Conservation (phyloP, 768 basidiomycete genomes). For the Melanogaster broomeanus region DNA sequence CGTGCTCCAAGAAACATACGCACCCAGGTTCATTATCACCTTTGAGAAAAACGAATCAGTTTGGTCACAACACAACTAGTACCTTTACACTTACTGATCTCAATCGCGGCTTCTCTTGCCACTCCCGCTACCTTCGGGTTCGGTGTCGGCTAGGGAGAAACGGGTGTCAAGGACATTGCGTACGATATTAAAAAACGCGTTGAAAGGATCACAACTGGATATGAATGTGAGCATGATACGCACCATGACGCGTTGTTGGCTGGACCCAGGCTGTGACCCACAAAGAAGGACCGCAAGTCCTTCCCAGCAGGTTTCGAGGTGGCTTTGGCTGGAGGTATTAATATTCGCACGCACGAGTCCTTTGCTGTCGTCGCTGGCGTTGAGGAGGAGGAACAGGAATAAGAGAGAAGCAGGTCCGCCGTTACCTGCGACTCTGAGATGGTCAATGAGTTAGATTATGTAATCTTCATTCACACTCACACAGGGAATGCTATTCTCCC, state of each 20-base stretch:
- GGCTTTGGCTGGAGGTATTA: slow-evolving; percentile 4
- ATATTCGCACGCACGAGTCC: too few relatives aligned
- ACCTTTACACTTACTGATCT: slow-evolving; percentile 25
- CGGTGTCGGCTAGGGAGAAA: slow-evolving; percentile 10
- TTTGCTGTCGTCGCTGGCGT: background rate
- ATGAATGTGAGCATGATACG: background rate
- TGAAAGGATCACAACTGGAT: background rate
- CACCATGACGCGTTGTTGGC: background rate
- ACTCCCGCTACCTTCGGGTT: background rate
- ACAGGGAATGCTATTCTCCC: too few relatives aligned
- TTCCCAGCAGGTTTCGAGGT: slow-evolving; percentile 22
- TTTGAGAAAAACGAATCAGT: background rate
- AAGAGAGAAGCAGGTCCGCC: too few relatives aligned
- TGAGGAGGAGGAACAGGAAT: background rate
- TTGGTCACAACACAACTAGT: slow-evolving; percentile 3
- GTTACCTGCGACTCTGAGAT: too few relatives aligned
- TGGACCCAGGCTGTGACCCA: slow-evolving; percentile 14
- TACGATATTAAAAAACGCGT: background rate
- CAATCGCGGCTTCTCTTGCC: slow-evolving; percentile 25
- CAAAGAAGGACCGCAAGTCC: slow-evolving; percentile 44
- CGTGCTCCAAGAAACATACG: background rate
- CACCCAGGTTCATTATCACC: slow-evolving; percentile 15
- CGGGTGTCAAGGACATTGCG: background rate
- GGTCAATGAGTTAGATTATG: too few relatives aligned
- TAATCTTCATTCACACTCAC: too few relatives aligned